Evolutionary conservation across 495 filamentous ascomycete genomes (phyloP).

Genomic region (Aspergillus asperescens): DNA sequence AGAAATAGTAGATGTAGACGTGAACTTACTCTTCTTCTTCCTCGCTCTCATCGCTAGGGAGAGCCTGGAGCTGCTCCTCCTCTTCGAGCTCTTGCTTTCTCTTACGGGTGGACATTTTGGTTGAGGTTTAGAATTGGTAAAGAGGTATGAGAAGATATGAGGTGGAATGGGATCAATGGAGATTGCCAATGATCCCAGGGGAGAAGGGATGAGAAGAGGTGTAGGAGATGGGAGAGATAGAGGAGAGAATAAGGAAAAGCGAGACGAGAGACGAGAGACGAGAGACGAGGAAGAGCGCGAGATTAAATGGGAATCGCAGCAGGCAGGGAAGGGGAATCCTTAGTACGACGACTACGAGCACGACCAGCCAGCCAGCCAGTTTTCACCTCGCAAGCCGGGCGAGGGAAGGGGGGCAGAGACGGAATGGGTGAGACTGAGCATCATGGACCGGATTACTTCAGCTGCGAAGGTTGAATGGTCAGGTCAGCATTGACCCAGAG

Average conservation of each 20-base stretch:
- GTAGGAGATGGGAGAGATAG: slow-evolving; percentile 9
- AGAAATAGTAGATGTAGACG: background rate
- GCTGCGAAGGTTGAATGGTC: slow-evolving; percentile 7
- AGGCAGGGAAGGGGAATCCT: slow-evolving; percentile 6
- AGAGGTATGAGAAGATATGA: slow-evolving; percentile 10
- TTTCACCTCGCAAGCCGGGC: slow-evolving; percentile 5
- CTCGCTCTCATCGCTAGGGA: slow-evolving; percentile 57
- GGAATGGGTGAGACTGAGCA: slow-evolving; percentile 11
- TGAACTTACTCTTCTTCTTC: slow-evolving; percentile 60
- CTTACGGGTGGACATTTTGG: slow-evolving; percentile 59
- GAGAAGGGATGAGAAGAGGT: slow-evolving; percentile 6
- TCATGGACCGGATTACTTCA: slow-evolving; percentile 15
- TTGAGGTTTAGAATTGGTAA: background rate
- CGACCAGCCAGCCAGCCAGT: slow-evolving; percentile 1
- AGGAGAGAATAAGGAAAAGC: slow-evolving; percentile 18
- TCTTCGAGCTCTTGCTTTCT: slow-evolving; percentile 59
- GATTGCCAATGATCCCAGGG: slow-evolving; percentile 2
- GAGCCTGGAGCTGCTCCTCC: slow-evolving; percentile 54
- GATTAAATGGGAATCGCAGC: slow-evolving; percentile 17
- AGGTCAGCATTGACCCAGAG: slow-evolving; percentile 9
- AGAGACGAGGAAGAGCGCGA: slow-evolving; percentile 21
- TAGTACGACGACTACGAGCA: slow-evolving; percentile 9
- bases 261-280: slow-evolving; percentile 22
- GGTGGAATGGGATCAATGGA: slow-evolving; percentile 5
- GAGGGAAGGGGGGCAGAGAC: slow-evolving; percentile 10